These are phyloP conservation scores for Diaporthe destruens DNA, from an alignment of 2,329 filamentous ascomycete genomes.

Conservation along the genomic window DNA sequence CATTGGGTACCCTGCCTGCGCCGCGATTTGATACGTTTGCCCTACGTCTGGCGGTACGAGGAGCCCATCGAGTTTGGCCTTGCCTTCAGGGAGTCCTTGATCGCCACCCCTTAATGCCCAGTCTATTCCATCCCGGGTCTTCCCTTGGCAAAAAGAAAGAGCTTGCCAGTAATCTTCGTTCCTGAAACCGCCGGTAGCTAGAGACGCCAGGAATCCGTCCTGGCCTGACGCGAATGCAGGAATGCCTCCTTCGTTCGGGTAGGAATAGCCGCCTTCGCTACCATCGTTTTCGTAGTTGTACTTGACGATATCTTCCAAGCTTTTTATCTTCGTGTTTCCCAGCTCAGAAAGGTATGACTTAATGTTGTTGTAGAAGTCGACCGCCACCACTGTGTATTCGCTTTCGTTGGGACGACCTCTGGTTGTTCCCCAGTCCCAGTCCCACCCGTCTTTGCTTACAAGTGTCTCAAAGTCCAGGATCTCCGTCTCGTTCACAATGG, in stretches of 20 bases:
- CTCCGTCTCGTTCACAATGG: conserved; percentile 77
- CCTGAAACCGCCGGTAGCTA: conserved; percentile 70
- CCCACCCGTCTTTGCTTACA: conserved; percentile 76
- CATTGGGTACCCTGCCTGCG: conserved; percentile 81
- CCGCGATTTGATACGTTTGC: conserved; percentile 76
- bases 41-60: conserved; percentile 77
- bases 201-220: conserved; percentile 75
- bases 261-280: conserved; percentile 74
- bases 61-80: conserved; percentile 67
- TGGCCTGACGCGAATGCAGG: conserved; percentile 79
- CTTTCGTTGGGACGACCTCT: conserved; percentile 78
- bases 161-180: conserved; percentile 77
- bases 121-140: conserved; percentile 77
- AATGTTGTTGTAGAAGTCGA: conserved; percentile 75
- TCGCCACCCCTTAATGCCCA: conserved; percentile 67
- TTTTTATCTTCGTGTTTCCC: conserved; percentile 69
- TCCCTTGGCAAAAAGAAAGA: conserved; percentile 69
- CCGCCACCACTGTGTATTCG: conserved; percentile 79
- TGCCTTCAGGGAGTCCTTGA: not conserved
- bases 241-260: conserved; percentile 55
- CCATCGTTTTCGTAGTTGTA: conserved; percentile 75
- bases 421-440: conserved; percentile 77
- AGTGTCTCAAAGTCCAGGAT: conserved; percentile 72
- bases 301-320: conserved; percentile 74
- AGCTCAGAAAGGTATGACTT: conserved; percentile 73